phyloP scores from a whole-genome alignment of 495 filamentous ascomycete genomes.

The Jackrogersella minutella region DNA sequence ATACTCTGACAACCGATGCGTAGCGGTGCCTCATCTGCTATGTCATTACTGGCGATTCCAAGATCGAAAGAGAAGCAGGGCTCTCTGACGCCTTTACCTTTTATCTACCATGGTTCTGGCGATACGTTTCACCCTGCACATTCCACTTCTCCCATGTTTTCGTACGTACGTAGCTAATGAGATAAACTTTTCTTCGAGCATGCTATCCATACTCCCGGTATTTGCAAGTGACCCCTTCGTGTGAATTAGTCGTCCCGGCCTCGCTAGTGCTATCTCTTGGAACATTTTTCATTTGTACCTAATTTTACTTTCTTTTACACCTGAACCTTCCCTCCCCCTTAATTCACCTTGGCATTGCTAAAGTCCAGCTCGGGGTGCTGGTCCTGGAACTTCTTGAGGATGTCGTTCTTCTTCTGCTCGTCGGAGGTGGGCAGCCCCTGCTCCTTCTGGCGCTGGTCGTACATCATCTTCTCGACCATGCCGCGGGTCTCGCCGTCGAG shows the following conservation, averaged over 20 bases:
- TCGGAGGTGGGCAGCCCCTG: slow-evolving; percentile 82
- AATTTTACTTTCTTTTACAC: slow-evolving; percentile 30
- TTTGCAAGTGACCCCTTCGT: background rate
- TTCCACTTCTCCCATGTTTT: slow-evolving; percentile 1
- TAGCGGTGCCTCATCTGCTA: slow-evolving; percentile 61
- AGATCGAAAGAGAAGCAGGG: slow-evolving; percentile 59
- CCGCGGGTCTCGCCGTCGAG: slow-evolving; percentile 92
- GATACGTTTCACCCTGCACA: slow-evolving; percentile 71
- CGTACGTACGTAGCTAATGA: slow-evolving; percentile 14
- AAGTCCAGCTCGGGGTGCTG: slow-evolving; percentile 83
- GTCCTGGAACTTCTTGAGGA: slow-evolving; percentile 89
- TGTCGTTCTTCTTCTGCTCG: slow-evolving; percentile 90
- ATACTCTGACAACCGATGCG: slow-evolving; percentile 64
- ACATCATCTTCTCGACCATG: slow-evolving; percentile 99
- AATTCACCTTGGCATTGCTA: slow-evolving; percentile 77
- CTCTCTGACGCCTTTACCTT: slow-evolving; percentile 67
- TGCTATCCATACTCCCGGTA: background rate
- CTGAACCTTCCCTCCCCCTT: slow-evolving; percentile 14
- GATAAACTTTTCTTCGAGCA: background rate
- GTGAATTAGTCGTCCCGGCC: background rate
- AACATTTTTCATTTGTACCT: too few species aligned
- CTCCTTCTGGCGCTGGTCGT: slow-evolving; percentile 97
- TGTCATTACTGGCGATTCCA: slow-evolving; percentile 62
- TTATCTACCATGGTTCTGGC: slow-evolving; percentile 54
- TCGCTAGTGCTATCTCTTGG: background rate